Conservation (phyloP, 1,284 basidiomycete genomes). For the Leccinum huronense region DNA sequence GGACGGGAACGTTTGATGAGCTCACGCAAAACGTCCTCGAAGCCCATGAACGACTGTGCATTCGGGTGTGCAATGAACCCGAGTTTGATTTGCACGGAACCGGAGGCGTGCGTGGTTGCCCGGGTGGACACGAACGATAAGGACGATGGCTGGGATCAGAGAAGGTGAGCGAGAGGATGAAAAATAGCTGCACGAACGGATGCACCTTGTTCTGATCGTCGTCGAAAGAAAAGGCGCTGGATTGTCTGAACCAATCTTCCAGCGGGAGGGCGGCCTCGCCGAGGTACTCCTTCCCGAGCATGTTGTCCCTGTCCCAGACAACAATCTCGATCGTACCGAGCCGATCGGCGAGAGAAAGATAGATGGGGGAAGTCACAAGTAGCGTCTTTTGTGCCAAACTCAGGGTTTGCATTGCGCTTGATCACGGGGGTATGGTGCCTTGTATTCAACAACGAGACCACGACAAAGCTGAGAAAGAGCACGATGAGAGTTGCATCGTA, state of each 20-base stretch:
- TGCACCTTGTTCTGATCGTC: slow-evolving; percentile 56
- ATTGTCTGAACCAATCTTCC: slow-evolving; percentile 75
- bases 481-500: slow-evolving; percentile 4
- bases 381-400: slow-evolving; percentile 67
- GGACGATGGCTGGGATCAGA: slow-evolving; percentile 46
- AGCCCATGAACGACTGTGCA: slow-evolving; percentile 39
- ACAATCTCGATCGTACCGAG: slow-evolving; percentile 83
- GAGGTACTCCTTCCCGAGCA: slow-evolving; percentile 85
- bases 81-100: slow-evolving; percentile 69
- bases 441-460: slow-evolving; percentile 62
- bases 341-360: slow-evolving; percentile 68
- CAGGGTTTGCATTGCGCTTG: slow-evolving; percentile 77
- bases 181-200: slow-evolving; percentile 24
- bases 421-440: slow-evolving; percentile 79
- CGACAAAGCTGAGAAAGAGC: slow-evolving; percentile 59
- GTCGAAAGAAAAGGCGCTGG: slow-evolving; percentile 52
- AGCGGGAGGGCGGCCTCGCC: slow-evolving; percentile 81
- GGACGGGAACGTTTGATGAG: slow-evolving; percentile 33
- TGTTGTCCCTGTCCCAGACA: slow-evolving; percentile 89
- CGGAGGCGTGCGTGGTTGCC: slow-evolving; percentile 56
- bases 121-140: slow-evolving; percentile 65
- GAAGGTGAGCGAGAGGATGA: slow-evolving; percentile 1
- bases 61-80: slow-evolving; percentile 64
- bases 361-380: slow-evolving; percentile 88
- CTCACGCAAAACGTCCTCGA: slow-evolving; percentile 59